Percentiles rank a stretch among this genome's conserved stretches.
Conservation (phyloP, 306 rosid genomes). For the Vicia sativa region DNA sequence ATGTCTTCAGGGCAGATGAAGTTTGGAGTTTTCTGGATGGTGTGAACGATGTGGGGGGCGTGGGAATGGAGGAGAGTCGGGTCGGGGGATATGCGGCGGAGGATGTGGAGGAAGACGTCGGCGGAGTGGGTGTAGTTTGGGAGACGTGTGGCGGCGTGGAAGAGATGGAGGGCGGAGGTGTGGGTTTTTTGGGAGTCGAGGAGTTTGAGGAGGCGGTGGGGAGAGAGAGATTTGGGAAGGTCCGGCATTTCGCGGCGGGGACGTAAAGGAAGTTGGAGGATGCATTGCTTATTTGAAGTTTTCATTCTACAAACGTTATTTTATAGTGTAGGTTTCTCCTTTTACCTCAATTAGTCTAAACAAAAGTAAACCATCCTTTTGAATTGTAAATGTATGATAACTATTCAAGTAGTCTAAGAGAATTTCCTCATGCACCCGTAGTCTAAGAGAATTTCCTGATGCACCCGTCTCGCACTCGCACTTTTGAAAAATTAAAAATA, state of each 20-base stretch:
- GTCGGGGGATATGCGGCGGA: constrained; percentile 58
- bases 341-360: too few relatives aligned
- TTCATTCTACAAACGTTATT: too few relatives aligned
- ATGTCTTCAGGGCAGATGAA: constrained; percentile 74
- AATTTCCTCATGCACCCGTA: too few relatives aligned
- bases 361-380: too few relatives aligned
- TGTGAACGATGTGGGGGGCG: constrained; percentile 49
- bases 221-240: constrained; percentile 62
- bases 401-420: too few relatives aligned
- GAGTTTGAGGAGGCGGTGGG: constrained; percentile 60
- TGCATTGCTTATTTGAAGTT: neutral
- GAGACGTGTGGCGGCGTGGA: constrained; percentile 61
- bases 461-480: too few relatives aligned
- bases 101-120: constrained; percentile 67
- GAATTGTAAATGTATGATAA: too few relatives aligned
- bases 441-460: too few relatives aligned
- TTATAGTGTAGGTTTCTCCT: too few relatives aligned
- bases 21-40: constrained; percentile 52
- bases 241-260: constrained; percentile 57
- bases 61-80: constrained; percentile 50
- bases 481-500: too few relatives aligned
- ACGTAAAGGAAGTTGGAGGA: neutral
- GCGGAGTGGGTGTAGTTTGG: constrained; percentile 57
- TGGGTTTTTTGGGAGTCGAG: constrained; percentile 68
- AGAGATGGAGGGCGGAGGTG: constrained; percentile 65